phyloP scores from a whole-genome alignment of 495 filamentous ascomycete species.

The Aspergillus bridgeri region DNA sequence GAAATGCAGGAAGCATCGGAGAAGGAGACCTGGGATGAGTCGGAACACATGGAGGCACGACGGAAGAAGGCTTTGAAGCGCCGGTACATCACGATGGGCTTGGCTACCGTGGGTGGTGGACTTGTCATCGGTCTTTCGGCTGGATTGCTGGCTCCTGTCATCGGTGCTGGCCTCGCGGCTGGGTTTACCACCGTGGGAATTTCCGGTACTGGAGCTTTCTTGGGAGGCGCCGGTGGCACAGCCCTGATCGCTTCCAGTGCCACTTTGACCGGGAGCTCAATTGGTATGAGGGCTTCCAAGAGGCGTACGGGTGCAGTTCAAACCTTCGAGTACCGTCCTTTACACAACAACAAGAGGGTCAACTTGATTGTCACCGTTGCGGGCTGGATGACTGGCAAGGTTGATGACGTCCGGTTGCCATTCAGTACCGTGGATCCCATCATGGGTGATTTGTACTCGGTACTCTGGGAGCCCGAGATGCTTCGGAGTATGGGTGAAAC shows the following conservation, averaged over 20 bases:
- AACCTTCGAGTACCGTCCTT: conserved; percentile 93
- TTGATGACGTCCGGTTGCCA: conserved; percentile 92
- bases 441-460: conserved; percentile 98
- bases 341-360: conserved; percentile 96
- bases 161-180: conserved; percentile 90
- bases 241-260: conserved; percentile 89
- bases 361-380: conserved; percentile 95
- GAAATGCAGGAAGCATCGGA: conserved; percentile 93
- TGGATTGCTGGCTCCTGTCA: conserved; percentile 86
- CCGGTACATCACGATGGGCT: conserved; percentile 90
- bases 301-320: conserved; percentile 85
- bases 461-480: conserved; percentile 99
- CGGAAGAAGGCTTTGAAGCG: conserved; percentile 74
- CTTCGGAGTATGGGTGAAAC: conserved; percentile 94
- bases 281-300: conserved; percentile 80
- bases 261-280: conserved; percentile 79
- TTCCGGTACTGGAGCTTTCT: conserved; percentile 79
- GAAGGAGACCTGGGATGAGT: conserved; percentile 96
- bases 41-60: conserved; percentile 87
- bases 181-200: conserved; percentile 95
- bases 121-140: conserved; percentile 95
- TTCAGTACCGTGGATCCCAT: conserved; percentile 95
- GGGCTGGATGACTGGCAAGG: conserved; percentile 97
- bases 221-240: conserved; percentile 88
- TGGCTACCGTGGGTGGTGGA: conserved; percentile 93